phyloP scores from a whole-genome alignment of 1,284 basidiomycete genomes.

The Ceratobasidium sp. region DNA sequence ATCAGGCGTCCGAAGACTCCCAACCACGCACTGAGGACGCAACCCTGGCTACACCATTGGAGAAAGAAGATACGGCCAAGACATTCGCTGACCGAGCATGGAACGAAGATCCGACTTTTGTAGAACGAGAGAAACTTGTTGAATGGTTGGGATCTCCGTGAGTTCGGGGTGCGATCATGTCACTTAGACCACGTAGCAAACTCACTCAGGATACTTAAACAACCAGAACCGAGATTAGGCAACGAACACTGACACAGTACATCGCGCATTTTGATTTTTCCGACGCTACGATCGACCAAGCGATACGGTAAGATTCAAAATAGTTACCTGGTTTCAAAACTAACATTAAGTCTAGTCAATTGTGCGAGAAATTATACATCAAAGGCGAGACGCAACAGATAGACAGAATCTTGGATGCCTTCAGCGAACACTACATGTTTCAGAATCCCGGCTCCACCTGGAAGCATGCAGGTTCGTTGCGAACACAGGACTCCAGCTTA shows the following conservation, averaged over 20 bases:
- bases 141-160: conserved; percentile 42
- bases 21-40: conserved; percentile 6
- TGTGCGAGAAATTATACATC: conserved; percentile 39
- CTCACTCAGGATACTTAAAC: conserved; percentile 10
- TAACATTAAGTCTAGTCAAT: background rate
- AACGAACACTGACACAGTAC: conserved; percentile 26
- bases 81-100: conserved; percentile 39
- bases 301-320: conserved; percentile 31
- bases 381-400: conserved; percentile 42
- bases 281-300: conserved; percentile 22
- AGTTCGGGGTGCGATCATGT: conserved; percentile 25
- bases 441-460: conserved; percentile 28
- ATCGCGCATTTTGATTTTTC: conserved; percentile 37
- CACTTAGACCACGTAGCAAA: conserved; percentile 28
- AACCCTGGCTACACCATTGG: conserved; percentile 5
- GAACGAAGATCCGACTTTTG: conserved; percentile 37
- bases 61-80: conserved; percentile 26
- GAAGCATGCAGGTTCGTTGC: conserved; percentile 13
- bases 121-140: conserved; percentile 38
- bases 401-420: conserved; percentile 33
- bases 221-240: conserved; percentile 33
- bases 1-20: conserved; percentile 22
- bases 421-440: conserved; percentile 28
- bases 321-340: background rate
- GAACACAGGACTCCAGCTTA: background rate